Base-by-base conservation (phyloP, 306 rosid genomes). In the Datisca glomerata region DNA sequence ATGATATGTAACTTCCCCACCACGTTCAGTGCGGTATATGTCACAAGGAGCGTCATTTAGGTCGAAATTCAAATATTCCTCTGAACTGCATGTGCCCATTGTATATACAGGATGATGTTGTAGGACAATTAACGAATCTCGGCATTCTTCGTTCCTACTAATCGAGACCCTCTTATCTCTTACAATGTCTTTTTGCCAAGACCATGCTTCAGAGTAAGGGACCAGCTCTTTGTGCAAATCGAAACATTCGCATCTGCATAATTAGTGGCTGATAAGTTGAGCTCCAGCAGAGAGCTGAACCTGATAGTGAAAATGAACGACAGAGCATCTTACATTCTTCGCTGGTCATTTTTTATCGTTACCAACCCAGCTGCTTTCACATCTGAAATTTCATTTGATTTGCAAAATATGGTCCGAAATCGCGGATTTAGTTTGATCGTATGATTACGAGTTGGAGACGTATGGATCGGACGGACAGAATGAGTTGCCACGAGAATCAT, bases 191-290 rank as follows among this genome's bases (percentile, higher is more conserved):
- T 64, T 73, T 40, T 73, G 80, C 76, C 76, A 73, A 43, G 62
- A 20, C 69, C 69, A 73, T 2, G 70, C 94, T 53, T 64, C 55
- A 13, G 44, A 51, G 10, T 86, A 81, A 0, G 89, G 89, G 28
- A 79, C 58, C 20, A 73, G 60, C 52, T 74, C 46, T 17, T 63
- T 52, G 49, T 79, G 70, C 49, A 79, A 68, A 63, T 82, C 83
- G 41, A 73, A 53, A 49, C 78, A 72, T 41, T 87, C 93, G 15
- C 87, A 81, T 40, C 84, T 82, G 70, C 69, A 55, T 27, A 32
- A 41, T 49, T 49, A 11, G 15, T 10, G 24, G 28, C 21, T 24
- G 7, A 43, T 17, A 21, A 2, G 6, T 36, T 22, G 21, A 49
- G 43, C 21, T 41, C 45, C 20, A 8, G 11, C 4, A 41, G 8